Evolutionary conservation across 768 basidiomycete species (phyloP).

Genomic region (Macrolepiota dolichaula): DNA sequence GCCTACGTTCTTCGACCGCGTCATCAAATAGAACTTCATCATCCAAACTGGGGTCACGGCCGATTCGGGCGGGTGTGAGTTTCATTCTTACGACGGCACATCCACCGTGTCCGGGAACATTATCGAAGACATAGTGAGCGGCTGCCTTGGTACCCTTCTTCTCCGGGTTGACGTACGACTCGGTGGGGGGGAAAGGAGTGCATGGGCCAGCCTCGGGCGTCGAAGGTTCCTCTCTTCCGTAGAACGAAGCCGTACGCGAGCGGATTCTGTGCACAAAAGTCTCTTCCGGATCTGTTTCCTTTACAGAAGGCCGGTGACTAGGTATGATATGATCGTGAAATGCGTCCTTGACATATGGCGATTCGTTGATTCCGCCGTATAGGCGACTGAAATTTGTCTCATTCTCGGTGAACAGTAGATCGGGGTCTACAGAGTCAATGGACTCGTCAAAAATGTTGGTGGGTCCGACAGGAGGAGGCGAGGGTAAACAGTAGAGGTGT

Average conservation of each 20-base stretch:
- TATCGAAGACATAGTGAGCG: slow-evolving; percentile 83
- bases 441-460: slow-evolving; percentile 63
- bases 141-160: slow-evolving; percentile 89
- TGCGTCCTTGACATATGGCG: slow-evolving; percentile 88
- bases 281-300: slow-evolving; percentile 39
- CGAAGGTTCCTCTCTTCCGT: slow-evolving; percentile 34
- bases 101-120: slow-evolving; percentile 89
- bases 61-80: slow-evolving; percentile 72
- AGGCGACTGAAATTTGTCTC: slow-evolving; percentile 93
- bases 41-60: slow-evolving; percentile 75
- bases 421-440: slow-evolving; percentile 71
- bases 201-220: slow-evolving; percentile 51
- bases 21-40: slow-evolving; percentile 92
- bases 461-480: slow-evolving; percentile 85
- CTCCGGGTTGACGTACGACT: slow-evolving; percentile 79
- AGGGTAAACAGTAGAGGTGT: slow-evolving; percentile 85
- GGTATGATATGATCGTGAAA: slow-evolving; percentile 98
- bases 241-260: slow-evolving; percentile 43
- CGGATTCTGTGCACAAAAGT: slow-evolving; percentile 50
- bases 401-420: slow-evolving; percentile 93
- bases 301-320: slow-evolving; percentile 65
- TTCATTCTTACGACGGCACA: slow-evolving; percentile 94
- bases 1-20: slow-evolving; percentile 81
- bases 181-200: slow-evolving; percentile 52
- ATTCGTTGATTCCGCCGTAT: slow-evolving; percentile 84